These are phyloP conservation scores for Protomyces macrosporus DNA, from an alignment of 1,139 yeast genomes.

Conservation along the genomic window DNA sequence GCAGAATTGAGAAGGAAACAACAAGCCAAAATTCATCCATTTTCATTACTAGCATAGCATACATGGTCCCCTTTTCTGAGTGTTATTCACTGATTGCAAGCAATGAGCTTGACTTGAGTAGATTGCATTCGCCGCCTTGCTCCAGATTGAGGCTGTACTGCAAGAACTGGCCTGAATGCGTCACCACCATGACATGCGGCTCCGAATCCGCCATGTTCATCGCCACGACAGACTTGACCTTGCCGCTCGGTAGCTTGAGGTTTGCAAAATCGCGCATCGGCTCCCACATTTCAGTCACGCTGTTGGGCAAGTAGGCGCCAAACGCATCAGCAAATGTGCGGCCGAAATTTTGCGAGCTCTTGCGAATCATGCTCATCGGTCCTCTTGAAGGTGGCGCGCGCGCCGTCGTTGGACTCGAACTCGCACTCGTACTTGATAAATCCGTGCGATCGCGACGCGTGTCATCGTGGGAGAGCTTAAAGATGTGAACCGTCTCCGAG, in stretches of 20 bases:
- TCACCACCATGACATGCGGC: constrained; percentile 69
- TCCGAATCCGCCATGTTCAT: constrained; percentile 44
- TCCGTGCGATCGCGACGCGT: constrained; percentile 25
- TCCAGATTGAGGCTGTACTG: constrained; percentile 83
- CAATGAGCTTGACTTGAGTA: constrained; percentile 56
- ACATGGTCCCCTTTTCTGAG: background rate
- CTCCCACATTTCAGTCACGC: constrained; percentile 79
- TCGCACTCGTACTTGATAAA: background rate
- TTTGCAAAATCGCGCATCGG: constrained; percentile 89
- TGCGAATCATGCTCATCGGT: constrained; percentile 36
- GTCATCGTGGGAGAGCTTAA: constrained; percentile 44
- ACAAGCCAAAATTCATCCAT: background rate
- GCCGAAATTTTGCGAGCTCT: constrained; percentile 55
- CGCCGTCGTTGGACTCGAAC: background rate
- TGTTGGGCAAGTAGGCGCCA: constrained; percentile 80
- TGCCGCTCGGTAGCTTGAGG: constrained; percentile 62
- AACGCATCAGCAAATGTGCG: constrained; percentile 81
- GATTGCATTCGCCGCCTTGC: constrained; percentile 87
- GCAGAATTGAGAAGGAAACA: background rate
- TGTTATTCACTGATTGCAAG: constrained; percentile 1
- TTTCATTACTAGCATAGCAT: background rate
- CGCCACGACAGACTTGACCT: constrained; percentile 40
- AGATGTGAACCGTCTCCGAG: constrained; percentile 88
- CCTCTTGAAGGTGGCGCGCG: background rate
- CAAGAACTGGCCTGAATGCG: constrained; percentile 81